phyloP scores from a whole-genome alignment of 495 filamentous ascomycete genomes.

The Aspergillus sparsus region DNA sequence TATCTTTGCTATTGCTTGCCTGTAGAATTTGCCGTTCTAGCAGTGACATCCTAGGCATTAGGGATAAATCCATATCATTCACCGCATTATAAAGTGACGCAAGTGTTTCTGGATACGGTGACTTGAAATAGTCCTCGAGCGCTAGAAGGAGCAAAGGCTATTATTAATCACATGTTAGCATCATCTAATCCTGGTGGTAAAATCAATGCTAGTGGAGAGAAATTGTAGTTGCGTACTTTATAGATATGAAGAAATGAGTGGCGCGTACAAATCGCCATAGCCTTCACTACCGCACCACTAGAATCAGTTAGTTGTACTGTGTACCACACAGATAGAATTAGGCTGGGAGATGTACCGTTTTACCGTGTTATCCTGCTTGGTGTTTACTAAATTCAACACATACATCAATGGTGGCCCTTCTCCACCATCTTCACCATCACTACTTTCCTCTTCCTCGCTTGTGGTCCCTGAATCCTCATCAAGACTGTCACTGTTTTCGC shows the following conservation, averaged over 20 bases:
- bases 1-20: slow-evolving; percentile 87
- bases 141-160: slow-evolving; percentile 92
- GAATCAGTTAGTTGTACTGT: slow-evolving; percentile 18
- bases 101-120: slow-evolving; percentile 86
- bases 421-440: slow-evolving; percentile 60
- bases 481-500: slow-evolving; percentile 49
- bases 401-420: slow-evolving; percentile 93
- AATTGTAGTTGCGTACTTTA: slow-evolving; percentile 59
- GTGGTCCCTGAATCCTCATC: slow-evolving; percentile 50
- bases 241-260: slow-evolving; percentile 99
- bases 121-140: slow-evolving; percentile 95
- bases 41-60: slow-evolving; percentile 83
- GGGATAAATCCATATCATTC: slow-evolving; percentile 93
- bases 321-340: slow-evolving; percentile 1
- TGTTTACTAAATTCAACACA: slow-evolving; percentile 96
- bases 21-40: slow-evolving; percentile 87
- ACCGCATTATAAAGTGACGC: slow-evolving; percentile 86
- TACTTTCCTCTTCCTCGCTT: slow-evolving; percentile 47
- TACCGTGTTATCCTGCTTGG: slow-evolving; percentile 88
- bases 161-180: slow-evolving; percentile 23
- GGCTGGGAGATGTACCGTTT: slow-evolving; percentile 58
- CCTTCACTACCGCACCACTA: slow-evolving; percentile 93
- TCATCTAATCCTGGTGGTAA: not conserved
- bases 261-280: slow-evolving; percentile 98
- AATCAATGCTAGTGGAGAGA: not conserved